Evolutionary conservation across 2,329 filamentous ascomycete genomes (phyloP).

Genomic region (Stagonosporopsis rhizophila): DNA sequence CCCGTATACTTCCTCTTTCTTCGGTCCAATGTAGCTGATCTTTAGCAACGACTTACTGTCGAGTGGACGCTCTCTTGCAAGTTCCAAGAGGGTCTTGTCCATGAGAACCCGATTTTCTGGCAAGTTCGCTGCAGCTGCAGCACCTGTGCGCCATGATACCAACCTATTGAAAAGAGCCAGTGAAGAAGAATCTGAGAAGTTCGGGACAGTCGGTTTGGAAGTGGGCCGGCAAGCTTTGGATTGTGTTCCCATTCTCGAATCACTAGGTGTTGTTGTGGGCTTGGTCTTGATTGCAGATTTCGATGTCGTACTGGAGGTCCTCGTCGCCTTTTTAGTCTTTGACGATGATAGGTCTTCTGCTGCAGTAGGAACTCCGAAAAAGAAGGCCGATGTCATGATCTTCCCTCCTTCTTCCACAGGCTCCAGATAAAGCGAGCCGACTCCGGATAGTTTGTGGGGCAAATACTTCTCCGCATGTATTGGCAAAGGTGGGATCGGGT

Average conservation of each 20-base stretch:
- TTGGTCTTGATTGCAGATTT: background rate
- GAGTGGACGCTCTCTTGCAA: slow-evolving; percentile 35
- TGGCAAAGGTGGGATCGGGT: slow-evolving; percentile 32
- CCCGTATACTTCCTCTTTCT: slow-evolving; percentile 32
- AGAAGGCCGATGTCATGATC: slow-evolving; percentile 30
- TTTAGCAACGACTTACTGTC: slow-evolving; percentile 26
- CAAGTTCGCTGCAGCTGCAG: slow-evolving; percentile 24
- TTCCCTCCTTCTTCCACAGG: slow-evolving; percentile 25
- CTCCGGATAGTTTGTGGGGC: slow-evolving; percentile 12
- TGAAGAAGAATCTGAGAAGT: slow-evolving; percentile 20
- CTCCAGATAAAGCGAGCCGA: slow-evolving; percentile 32
- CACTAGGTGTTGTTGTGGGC: background rate
- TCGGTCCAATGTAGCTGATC: slow-evolving; percentile 36
- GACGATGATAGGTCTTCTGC: background rate
- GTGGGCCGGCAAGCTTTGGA: background rate
- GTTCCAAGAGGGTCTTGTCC: slow-evolving; percentile 30
- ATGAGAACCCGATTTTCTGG: slow-evolving; percentile 25
- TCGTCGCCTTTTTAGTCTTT: background rate
- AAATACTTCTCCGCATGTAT: slow-evolving; percentile 41
- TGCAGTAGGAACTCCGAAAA: slow-evolving; percentile 28
- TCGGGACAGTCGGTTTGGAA: background rate
- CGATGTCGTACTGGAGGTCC: background rate
- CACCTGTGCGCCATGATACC: slow-evolving; percentile 22
- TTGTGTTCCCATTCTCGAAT: background rate
- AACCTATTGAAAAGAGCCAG: slow-evolving; percentile 31